Conservation (phyloP, 768 basidiomycete genomes). For the Boletus insuetus region DNA sequence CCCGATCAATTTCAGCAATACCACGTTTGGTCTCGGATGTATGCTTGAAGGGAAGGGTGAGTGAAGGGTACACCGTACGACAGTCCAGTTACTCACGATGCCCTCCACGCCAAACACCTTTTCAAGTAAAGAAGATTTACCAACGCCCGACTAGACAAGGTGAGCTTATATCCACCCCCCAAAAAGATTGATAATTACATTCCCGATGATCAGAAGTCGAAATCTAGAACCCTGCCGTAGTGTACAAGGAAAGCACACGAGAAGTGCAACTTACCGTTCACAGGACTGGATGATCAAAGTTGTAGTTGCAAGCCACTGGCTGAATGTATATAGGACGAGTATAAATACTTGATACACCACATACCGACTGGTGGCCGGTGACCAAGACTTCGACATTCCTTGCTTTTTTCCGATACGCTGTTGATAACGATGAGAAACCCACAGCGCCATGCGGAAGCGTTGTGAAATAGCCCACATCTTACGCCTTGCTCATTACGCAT, state of each 20-base stretch:
- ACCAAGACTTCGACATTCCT: slow-evolving; percentile 11
- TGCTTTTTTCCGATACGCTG: slow-evolving; percentile 7
- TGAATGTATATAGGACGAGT: background rate
- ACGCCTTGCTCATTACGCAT: too few relatives aligned
- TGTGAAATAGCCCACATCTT: too few relatives aligned
- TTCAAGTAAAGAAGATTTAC: slow-evolving; percentile 11
- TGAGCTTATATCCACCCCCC: background rate
- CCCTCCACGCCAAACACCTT: slow-evolving; percentile 10
- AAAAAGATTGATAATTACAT: background rate
- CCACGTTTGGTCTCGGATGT: slow-evolving; percentile 3
- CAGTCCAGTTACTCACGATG: slow-evolving; percentile 3
- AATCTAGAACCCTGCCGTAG: slow-evolving; percentile 2
- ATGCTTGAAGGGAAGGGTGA: background rate
- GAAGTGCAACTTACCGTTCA: slow-evolving; percentile 1
- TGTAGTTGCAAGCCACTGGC: slow-evolving; percentile 7
- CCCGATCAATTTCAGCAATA: slow-evolving; percentile 6
- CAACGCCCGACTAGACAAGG: slow-evolving; percentile 10
- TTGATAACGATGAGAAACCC: background rate
- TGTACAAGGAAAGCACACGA: background rate
- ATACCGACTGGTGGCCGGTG: background rate
- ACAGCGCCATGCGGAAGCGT: too few relatives aligned
- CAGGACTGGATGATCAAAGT: slow-evolving; percentile 8
- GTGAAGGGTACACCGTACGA: background rate
- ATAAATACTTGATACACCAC: background rate
- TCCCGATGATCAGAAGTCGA: slow-evolving; percentile 15